Evolutionary conservation across 2,329 filamentous ascomycete genomes (phyloP).

Genomic region (Arachnopeziza araneosa): DNA sequence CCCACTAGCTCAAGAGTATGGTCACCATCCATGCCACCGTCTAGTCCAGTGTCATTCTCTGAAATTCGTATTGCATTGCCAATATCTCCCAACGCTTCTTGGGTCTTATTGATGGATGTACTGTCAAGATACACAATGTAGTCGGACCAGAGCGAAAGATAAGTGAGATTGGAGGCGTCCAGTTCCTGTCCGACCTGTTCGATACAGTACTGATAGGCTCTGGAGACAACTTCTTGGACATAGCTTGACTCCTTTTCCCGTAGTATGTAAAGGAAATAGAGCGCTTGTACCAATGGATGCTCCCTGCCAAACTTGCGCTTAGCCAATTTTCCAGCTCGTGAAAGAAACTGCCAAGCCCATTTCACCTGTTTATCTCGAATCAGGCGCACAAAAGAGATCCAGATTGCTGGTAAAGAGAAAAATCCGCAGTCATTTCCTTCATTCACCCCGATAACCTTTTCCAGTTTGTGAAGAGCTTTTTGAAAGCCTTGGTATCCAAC

Average conservation of each 20-base stretch:
- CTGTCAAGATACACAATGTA: constrained; percentile 7
- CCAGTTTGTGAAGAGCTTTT: background rate
- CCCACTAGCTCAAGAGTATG: constrained; percentile 4
- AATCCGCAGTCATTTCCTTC: constrained; percentile 1
- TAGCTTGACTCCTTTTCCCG: background rate
- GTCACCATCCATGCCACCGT: background rate
- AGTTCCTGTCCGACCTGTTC: background rate
- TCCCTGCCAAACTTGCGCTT: background rate
- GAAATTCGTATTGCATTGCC: background rate
- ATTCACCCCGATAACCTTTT: background rate
- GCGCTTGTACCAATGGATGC: background rate
- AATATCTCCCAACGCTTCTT: background rate
- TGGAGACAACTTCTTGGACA: constrained; percentile 1
- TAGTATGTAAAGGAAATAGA: background rate
- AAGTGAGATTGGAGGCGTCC: background rate
- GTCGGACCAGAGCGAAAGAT: constrained; percentile 2
- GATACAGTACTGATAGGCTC: constrained; percentile 1
- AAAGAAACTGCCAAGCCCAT: background rate
- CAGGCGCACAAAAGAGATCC: background rate
- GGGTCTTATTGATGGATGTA: background rate
- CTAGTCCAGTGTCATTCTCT: background rate
- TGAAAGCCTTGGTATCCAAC: background rate
- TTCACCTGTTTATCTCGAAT: background rate
- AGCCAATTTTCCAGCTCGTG: background rate
- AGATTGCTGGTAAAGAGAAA: constrained; percentile 6